phyloP scores from a whole-genome alignment of 441 rosid genomes.

The Kokia cookei region DNA sequence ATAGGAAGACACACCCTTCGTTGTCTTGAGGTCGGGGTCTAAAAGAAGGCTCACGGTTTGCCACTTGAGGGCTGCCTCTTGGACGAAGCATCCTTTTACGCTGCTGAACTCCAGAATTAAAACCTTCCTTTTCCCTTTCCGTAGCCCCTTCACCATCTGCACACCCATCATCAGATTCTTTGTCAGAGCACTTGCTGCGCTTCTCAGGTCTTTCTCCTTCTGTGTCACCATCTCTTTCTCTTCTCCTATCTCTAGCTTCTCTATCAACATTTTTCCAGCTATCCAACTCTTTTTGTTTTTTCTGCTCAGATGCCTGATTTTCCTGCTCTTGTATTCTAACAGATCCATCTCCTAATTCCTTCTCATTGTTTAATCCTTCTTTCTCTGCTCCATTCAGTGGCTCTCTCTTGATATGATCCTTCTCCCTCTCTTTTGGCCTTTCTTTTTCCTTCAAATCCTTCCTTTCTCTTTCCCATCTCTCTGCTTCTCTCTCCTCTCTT shows the following conservation, averaged over 20 bases:
- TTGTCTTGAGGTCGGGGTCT: constrained; percentile 68
- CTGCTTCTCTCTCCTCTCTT: constrained; percentile 80
- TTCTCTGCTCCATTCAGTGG: constrained; percentile 56
- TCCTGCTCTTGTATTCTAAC: constrained; percentile 60
- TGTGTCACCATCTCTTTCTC: constrained; percentile 68
- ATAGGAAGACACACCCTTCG: constrained; percentile 67
- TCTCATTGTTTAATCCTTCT: constrained; percentile 56
- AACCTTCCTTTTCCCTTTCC: constrained; percentile 71
- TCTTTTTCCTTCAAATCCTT: constrained; percentile 82
- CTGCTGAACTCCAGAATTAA: constrained; percentile 82
- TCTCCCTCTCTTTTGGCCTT: constrained; percentile 79
- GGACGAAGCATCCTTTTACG: constrained; percentile 94
- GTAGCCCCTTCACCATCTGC: constrained; percentile 70
- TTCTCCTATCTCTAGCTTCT: constrained; percentile 79
- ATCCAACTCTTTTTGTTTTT: constrained; percentile 67
- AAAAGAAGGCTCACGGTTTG: constrained; percentile 59
- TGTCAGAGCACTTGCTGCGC: constrained; percentile 56
- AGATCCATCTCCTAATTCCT: constrained; percentile 65
- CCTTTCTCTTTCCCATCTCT: constrained; percentile 89
- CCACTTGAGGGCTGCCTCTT: constrained; percentile 84
- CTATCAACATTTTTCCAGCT: constrained; percentile 59
- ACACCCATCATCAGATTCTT: constrained; percentile 86
- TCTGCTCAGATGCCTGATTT: constrained; percentile 45
- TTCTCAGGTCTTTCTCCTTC: constrained; percentile 89
- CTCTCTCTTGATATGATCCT: constrained; percentile 72